phyloP scores from a whole-genome alignment of 768 basidiomycete species.

The Mycena kentingensis region DNA sequence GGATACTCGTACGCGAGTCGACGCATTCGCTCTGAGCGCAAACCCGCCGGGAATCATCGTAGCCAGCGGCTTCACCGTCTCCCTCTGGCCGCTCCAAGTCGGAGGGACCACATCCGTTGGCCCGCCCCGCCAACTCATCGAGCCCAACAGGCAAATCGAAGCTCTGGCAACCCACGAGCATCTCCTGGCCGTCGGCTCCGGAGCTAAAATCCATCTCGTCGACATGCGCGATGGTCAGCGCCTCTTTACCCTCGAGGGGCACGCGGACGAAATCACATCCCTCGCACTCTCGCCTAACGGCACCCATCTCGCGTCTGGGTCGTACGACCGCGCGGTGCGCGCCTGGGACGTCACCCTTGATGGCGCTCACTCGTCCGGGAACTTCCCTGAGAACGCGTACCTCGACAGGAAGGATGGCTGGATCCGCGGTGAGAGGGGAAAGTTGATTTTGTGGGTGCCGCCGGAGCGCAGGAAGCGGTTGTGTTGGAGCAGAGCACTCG shows the following conservation, averaged over 20 bases:
- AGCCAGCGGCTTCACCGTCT: not conserved
- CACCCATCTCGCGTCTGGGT: slow-evolving; percentile 24
- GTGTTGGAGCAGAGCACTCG: slow-evolving; percentile 15
- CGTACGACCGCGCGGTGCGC: slow-evolving; percentile 14
- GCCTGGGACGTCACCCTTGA: slow-evolving; percentile 5
- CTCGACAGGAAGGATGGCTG: slow-evolving; percentile 2
- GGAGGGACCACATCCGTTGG: not conserved
- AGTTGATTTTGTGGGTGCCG: slow-evolving; percentile 16
- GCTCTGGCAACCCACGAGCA: not conserved
- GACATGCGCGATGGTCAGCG: not conserved
- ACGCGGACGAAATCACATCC: slow-evolving; percentile 15
- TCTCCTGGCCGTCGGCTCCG: slow-evolving; percentile 8
- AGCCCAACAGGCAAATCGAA: not conserved
- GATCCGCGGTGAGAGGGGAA: slow-evolving; percentile 10
- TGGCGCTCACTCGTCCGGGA: not conserved
- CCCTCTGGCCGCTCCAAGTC: not conserved
- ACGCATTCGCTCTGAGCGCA: not conserved
- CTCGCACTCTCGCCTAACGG: slow-evolving; percentile 26
- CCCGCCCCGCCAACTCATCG: too few species aligned
- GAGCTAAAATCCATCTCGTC: slow-evolving; percentile 5
- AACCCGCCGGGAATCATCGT: not conserved
- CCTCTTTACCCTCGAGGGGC: slow-evolving; percentile 11
- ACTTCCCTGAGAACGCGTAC: slow-evolving; percentile 8
- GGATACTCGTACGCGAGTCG: not conserved
- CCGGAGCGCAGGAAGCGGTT: slow-evolving; percentile 2